These are phyloP conservation scores for Nothophytophthora sp. DNA, from an alignment of 352 stramenopile species.

Conservation along the genomic window DNA sequence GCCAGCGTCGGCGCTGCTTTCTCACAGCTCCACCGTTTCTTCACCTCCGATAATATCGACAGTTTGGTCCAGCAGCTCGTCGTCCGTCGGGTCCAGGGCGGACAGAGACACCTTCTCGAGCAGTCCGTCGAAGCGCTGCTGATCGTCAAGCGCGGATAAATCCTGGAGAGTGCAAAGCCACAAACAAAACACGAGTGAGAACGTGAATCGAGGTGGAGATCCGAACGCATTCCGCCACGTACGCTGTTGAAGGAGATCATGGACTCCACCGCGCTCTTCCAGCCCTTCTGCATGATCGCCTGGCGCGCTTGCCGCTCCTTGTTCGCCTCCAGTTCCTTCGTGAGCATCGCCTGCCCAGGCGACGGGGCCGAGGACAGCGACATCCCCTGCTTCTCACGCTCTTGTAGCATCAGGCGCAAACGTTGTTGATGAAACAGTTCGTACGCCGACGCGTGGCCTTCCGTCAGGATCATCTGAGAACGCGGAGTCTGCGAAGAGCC, in stretches of 20 bases:
- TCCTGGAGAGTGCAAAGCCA: slow-evolving; percentile 30
- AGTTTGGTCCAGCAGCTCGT: slow-evolving; percentile 51
- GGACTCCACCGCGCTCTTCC: slow-evolving; percentile 84
- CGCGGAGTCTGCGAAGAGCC: slow-evolving; percentile 84
- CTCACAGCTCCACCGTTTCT: slow-evolving; percentile 49
- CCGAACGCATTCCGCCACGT: slow-evolving; percentile 20
- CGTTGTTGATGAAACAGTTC: slow-evolving; percentile 88
- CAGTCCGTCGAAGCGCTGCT: slow-evolving; percentile 63
- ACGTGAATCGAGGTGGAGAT: background rate
- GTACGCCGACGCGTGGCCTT: slow-evolving; percentile 81
- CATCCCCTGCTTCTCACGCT: slow-evolving; percentile 80
- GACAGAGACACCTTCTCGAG: slow-evolving; percentile 67
- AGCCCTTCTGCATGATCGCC: slow-evolving; percentile 89
- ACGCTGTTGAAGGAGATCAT: slow-evolving; percentile 80
- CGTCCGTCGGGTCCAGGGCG: slow-evolving; percentile 59
- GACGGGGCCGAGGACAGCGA: slow-evolving; percentile 77
- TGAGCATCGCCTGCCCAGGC: slow-evolving; percentile 83
- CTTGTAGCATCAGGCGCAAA: slow-evolving; percentile 82
- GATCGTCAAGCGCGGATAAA: slow-evolving; percentile 48
- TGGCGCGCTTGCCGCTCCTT: slow-evolving; percentile 87
- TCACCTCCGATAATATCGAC: slow-evolving; percentile 52
- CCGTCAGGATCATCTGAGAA: slow-evolving; percentile 81
- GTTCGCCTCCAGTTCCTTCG: slow-evolving; percentile 88
- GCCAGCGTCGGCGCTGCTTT: background rate
- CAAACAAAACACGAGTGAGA: background rate